Conservation (phyloP, 306 rosid genomes). For the Prunus davidiana region DNA sequence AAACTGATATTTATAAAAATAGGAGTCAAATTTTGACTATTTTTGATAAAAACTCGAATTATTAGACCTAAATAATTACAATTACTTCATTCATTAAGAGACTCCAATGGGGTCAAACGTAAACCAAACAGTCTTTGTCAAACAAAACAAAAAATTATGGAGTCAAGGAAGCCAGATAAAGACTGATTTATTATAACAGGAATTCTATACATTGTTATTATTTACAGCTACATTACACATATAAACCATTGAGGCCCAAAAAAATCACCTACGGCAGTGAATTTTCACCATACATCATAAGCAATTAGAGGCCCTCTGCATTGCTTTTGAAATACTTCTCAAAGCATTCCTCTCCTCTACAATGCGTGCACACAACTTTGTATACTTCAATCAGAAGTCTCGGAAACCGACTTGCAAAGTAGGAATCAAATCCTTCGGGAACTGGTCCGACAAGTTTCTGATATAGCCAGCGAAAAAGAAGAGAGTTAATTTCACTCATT, state of each 20-base stretch:
- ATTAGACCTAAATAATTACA: too few species aligned
- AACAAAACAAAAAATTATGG: neutral
- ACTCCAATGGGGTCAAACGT: too few species aligned
- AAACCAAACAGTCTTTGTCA: too few species aligned
- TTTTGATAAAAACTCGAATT: too few species aligned
- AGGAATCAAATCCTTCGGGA: slow-evolving; percentile 40
- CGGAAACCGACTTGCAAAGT: slow-evolving; percentile 48
- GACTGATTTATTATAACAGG: neutral
- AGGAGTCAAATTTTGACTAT: too few species aligned
- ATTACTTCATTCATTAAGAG: neutral
- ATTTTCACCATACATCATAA: neutral
- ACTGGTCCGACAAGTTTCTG: slow-evolving; percentile 46
- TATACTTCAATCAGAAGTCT: slow-evolving; percentile 44
- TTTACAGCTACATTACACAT: slow-evolving; percentile 1
- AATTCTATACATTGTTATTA: neutral
- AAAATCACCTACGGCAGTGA: neutral
- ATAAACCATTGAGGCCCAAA: neutral
- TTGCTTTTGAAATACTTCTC: slow-evolving; percentile 28
- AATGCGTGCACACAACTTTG: slow-evolving; percentile 26
- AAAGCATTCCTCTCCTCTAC: slow-evolving; percentile 40
- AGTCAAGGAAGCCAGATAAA: neutral
- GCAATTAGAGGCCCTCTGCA: slow-evolving; percentile 7
- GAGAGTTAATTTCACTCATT: neutral
- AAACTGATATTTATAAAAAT: too few species aligned
- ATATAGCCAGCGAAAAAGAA: neutral